Evolutionary conservation across 306 rosid genomes (phyloP), one percentile per base, ranked within the genome.

Genomic region (Quillaja saponaria): DNA sequence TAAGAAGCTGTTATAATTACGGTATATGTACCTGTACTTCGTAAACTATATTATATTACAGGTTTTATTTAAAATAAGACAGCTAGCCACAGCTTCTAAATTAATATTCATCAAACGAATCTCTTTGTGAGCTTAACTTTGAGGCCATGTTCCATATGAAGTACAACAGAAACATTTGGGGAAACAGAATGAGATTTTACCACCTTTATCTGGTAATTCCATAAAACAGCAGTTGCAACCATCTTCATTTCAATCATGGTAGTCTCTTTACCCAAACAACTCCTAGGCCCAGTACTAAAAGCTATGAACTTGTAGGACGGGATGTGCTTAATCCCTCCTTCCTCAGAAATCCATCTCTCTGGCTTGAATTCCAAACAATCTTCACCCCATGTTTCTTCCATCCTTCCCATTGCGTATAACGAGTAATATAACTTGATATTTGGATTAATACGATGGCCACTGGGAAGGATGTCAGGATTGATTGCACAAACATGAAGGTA

Each of bases 341-440:
- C 34, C 20, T 58, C 68, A 0, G 68, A 41, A 8, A 76, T 69
- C 80, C 80, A 76, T 18, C 81, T 42, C 68, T 70, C 72, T 1
- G 81, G 76, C 68, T 70, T 76, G 59, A 64, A 76, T 21, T 76
- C 81, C 10, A 13, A 16, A 18, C 68, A 63, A 25, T 76, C 76
- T 18, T 58, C 10, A 3, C 72, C 80, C 76, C 76, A 69, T 4
- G 69, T 73, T 0, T 34, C 16, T 34, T 44, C 56, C 76, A 69
- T 69, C 44, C 76, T 68, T 2, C 80, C 80, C 59, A 64, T 44
- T 19, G 80, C 31, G 13, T 69, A 76, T 1, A 57, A 12, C 0
- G 55, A 34, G 41, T 63, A 3, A 28, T 57, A 45, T n/a, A 69
- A 3, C 58, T 57, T 0, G n/a, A 50, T 25, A 25, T 25, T 25